Conservation (phyloP, 2,329 filamentous ascomycete species). For the Ophiostoma montium region DNA sequence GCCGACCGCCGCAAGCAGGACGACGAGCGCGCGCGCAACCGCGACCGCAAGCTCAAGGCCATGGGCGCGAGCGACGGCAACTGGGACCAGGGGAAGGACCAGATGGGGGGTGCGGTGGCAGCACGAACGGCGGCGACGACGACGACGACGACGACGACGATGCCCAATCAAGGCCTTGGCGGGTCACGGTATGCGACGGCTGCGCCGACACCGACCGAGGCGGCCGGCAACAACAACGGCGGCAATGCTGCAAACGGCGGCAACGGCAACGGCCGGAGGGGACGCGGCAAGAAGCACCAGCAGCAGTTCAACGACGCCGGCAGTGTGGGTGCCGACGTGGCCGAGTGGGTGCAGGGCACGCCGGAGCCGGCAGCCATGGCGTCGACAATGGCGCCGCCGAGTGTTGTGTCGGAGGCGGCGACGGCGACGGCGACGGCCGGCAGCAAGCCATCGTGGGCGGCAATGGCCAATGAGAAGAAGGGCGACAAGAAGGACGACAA, state of each 20-base stretch:
- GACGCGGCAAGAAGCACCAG: constrained; percentile 2
- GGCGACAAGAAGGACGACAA: constrained; percentile 3
- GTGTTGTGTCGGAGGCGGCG: constrained; percentile 19
- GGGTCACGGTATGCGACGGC: constrained; percentile 7
- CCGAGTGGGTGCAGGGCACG: constrained; percentile 13
- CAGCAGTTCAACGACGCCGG: constrained; percentile 12
- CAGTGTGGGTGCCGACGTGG: constrained; percentile 12
- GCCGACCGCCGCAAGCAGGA: constrained; percentile 38
- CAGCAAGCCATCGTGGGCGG: neutral
- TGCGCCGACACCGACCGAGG: neutral
- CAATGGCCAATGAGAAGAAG: neutral
- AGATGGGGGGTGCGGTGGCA: constrained; percentile 3
- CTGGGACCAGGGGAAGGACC: constrained; percentile 46
- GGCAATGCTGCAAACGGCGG: neutral
- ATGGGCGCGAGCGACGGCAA: constrained; percentile 37
- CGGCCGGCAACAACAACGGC: neutral
- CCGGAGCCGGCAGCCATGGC: constrained; percentile 7
- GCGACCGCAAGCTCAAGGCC: constrained; percentile 46
- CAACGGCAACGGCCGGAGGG: neutral
- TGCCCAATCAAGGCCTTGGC: constrained; percentile 6
- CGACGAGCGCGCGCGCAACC: constrained; percentile 45
- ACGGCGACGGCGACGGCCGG: neutral
- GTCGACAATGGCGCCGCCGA: constrained; percentile 16
- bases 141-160: no score
- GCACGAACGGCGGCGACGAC: constrained; percentile 6